Percentiles rank a stretch among this genome's conserved stretches.
These are phyloP conservation scores for Kurtzmaniella cleridarum DNA, from an alignment of 805 yeast species.

Conservation along the genomic window DNA sequence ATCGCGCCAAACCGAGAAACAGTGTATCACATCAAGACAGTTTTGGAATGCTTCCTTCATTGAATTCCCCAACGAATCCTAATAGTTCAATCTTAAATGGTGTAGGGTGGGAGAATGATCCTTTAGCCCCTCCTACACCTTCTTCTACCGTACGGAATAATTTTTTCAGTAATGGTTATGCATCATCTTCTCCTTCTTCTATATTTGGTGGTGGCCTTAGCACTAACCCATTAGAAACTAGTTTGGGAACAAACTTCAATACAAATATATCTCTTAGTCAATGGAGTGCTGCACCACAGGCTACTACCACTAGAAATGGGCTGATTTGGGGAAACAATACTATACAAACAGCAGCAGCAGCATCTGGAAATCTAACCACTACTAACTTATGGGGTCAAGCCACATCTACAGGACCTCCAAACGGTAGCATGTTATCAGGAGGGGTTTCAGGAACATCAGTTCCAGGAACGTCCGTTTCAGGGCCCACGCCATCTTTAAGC, in stretches of 20 bases:
- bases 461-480: background rate
- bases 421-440: slow-evolving; percentile 5
- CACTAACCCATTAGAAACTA: too few species aligned
- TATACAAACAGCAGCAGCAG: background rate
- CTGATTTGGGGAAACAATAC: slow-evolving; percentile 27
- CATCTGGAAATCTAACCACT: background rate
- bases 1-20: slow-evolving; percentile 25
- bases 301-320: slow-evolving; percentile 15
- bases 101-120: too few species aligned
- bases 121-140: background rate
- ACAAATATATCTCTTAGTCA: background rate
- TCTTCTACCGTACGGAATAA: slow-evolving; percentile 2
- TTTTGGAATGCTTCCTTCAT: background rate
- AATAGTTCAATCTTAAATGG: too few species aligned
- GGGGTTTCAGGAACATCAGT: slow-evolving; percentile 1
- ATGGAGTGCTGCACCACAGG: slow-evolving; percentile 2
- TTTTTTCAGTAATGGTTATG: background rate
- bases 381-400: background rate
- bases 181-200: background rate
- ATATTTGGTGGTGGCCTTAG: background rate
- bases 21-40: slow-evolving; percentile 4
- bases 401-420: slow-evolving; percentile 2
- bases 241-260: background rate
- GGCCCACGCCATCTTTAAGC: background rate
- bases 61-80: background rate